These are phyloP conservation scores for Pseudonectria buxi DNA, from an alignment of 2,329 filamentous ascomycete genomes.

Conservation along the genomic window DNA sequence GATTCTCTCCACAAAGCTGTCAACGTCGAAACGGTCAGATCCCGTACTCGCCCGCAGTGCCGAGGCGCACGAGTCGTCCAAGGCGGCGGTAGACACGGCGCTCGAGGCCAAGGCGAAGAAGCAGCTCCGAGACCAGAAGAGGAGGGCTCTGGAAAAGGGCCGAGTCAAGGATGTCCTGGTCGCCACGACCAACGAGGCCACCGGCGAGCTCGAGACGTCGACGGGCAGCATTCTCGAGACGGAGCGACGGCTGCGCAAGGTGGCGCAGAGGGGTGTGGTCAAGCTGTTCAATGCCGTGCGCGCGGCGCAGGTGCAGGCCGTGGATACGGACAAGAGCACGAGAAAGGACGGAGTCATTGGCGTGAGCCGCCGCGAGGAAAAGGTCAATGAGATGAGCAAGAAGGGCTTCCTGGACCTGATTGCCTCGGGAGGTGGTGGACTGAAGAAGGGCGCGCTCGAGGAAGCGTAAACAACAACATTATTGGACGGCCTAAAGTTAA, in stretches of 20 bases:
- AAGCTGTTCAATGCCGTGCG: slow-evolving; percentile 95
- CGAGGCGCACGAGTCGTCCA: slow-evolving; percentile 64
- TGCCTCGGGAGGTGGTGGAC: slow-evolving; percentile 51
- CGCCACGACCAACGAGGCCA: slow-evolving; percentile 47
- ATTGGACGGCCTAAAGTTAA: background rate
- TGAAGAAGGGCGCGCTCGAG: slow-evolving; percentile 53
- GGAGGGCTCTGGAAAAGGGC: slow-evolving; percentile 73
- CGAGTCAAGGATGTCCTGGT: slow-evolving; percentile 79
- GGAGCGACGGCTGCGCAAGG: slow-evolving; percentile 77
- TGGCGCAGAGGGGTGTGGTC: slow-evolving; percentile 86
- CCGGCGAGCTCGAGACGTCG: slow-evolving; percentile 36
- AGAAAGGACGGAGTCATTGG: slow-evolving; percentile 71
- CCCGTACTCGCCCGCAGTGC: slow-evolving; percentile 85
- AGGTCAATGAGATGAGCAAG: slow-evolving; percentile 92
- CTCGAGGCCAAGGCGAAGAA: slow-evolving; percentile 76
- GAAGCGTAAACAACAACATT: slow-evolving; percentile 38
- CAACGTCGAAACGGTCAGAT: slow-evolving; percentile 72
- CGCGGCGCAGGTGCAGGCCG: slow-evolving; percentile 82
- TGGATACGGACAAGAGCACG: slow-evolving; percentile 65
- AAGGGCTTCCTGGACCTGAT: slow-evolving; percentile 94
- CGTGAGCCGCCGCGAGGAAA: slow-evolving; percentile 73
- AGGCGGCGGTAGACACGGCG: slow-evolving; percentile 65
- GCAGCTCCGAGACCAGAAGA: slow-evolving; percentile 75
- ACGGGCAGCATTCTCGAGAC: slow-evolving; percentile 55
- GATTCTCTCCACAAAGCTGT: slow-evolving; percentile 85